Conservation (phyloP, 2,329 filamentous ascomycete genomes). For the Mycosphaerella sp. region DNA sequence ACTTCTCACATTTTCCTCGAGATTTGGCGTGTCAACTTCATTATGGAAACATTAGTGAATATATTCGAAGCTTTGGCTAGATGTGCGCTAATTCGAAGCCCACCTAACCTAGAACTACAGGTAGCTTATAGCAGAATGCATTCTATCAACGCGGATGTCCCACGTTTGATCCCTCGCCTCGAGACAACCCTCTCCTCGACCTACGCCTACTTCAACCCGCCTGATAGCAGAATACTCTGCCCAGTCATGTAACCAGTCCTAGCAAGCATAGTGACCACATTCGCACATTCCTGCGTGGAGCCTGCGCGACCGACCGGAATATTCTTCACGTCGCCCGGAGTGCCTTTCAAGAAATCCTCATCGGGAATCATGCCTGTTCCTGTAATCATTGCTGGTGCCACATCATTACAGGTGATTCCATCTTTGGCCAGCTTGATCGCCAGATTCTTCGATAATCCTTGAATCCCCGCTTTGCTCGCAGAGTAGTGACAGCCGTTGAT, state of each 20-base stretch:
- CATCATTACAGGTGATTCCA: slow-evolving; percentile 62
- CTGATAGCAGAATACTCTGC: slow-evolving; percentile 28
- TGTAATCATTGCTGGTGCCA: slow-evolving; percentile 64
- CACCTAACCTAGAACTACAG: too few relatives aligned
- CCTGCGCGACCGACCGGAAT: slow-evolving; percentile 56
- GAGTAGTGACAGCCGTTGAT: slow-evolving; percentile 46
- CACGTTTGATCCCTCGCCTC: too few relatives aligned
- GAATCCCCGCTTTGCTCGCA: slow-evolving; percentile 44
- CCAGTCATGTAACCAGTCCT: slow-evolving; percentile 50
- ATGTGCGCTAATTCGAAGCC: too few relatives aligned
- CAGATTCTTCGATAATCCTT: slow-evolving; percentile 59
- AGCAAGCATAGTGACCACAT: slow-evolving; percentile 55
- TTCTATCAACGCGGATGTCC: too few relatives aligned
- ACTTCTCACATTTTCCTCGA: too few relatives aligned
- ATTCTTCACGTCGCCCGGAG: slow-evolving; percentile 51
- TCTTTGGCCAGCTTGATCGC: slow-evolving; percentile 53
- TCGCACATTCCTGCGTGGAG: slow-evolving; percentile 53
- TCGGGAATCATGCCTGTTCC: slow-evolving; percentile 52
- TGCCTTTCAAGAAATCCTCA: slow-evolving; percentile 39
- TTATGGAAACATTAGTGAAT: neutral
- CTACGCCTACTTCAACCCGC: slow-evolving; percentile 26
- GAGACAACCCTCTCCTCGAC: too few relatives aligned
- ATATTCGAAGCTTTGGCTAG: neutral
- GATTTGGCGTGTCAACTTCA: too few relatives aligned
- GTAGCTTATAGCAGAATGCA: too few relatives aligned